These are phyloP conservation scores for Coleophoma cylindrospora DNA, from an alignment of 2,329 filamentous ascomycete genomes.

Conservation along the genomic window DNA sequence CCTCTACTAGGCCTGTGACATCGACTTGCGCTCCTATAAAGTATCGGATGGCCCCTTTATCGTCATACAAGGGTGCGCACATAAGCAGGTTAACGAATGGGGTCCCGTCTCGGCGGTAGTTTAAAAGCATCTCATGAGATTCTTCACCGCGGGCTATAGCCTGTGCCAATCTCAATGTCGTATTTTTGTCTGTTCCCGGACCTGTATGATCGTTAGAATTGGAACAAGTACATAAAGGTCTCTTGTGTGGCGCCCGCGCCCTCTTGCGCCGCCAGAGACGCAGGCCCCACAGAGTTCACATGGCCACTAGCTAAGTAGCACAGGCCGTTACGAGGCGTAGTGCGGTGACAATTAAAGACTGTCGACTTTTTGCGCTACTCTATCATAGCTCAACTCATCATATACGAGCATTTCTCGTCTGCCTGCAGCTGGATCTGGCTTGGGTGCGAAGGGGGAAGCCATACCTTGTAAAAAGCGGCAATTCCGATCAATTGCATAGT, in stretches of 20 bases:
- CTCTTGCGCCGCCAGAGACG: too few species aligned
- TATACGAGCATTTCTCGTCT: too few species aligned
- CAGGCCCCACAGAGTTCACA: too few species aligned
- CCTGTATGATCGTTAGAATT: conserved; percentile 22
- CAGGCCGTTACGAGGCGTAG: too few species aligned
- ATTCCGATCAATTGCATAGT: conserved; percentile 68
- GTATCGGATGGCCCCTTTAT: conserved; percentile 53
- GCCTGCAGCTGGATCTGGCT: too few species aligned
- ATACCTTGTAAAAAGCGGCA: conserved; percentile 67
- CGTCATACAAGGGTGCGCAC: conserved; percentile 57
- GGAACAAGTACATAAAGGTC: too few species aligned
- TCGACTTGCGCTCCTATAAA: conserved; percentile 62
- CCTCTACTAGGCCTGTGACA: conserved; percentile 52
- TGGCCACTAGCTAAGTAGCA: too few species aligned
- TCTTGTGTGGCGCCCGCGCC: too few species aligned
- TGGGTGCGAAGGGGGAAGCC: too few species aligned
- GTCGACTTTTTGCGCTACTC: too few species aligned
- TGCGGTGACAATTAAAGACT: too few species aligned
- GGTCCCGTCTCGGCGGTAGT: conserved; percentile 62
- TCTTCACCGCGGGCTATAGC: conserved; percentile 60
- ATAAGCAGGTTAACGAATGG: conserved; percentile 63
- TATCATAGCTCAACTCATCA: too few species aligned
- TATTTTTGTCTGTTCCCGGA: conserved; percentile 59
- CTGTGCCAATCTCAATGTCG: conserved; percentile 53
- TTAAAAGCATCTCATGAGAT: conserved; percentile 67